Evolutionary conservation across 2,329 filamentous ascomycete genomes (phyloP).

Genomic region (Exserohilum turcica): DNA sequence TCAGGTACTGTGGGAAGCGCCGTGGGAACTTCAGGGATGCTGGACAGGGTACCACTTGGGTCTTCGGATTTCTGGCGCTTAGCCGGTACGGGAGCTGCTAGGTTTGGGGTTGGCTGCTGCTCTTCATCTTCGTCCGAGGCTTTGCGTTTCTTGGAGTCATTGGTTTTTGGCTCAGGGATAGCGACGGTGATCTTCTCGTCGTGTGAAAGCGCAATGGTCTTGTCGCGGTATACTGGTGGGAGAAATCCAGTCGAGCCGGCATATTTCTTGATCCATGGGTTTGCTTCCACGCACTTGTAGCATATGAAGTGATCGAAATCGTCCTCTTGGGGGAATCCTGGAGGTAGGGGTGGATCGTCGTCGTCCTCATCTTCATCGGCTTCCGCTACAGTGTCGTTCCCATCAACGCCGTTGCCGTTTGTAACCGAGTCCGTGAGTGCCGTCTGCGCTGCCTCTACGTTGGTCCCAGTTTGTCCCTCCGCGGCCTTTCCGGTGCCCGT

Average conservation of each 20-base stretch:
- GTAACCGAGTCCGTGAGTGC: constrained; percentile 24
- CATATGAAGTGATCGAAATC: constrained; percentile 90
- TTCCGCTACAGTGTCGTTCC: constrained; percentile 49
- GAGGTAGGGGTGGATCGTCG: constrained; percentile 70
- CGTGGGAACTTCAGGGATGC: constrained; percentile 44
- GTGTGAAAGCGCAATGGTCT: constrained; percentile 23
- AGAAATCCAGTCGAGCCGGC: constrained; percentile 81
- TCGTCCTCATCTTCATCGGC: constrained; percentile 60
- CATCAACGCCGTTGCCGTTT: constrained; percentile 33
- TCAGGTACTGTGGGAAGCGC: constrained; percentile 37
- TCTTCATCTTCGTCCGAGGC: constrained; percentile 49
- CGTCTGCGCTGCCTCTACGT: constrained; percentile 14
- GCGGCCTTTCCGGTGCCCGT: constrained; percentile 14
- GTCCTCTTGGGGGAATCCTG: constrained; percentile 86
- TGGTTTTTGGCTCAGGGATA: constrained; percentile 26
- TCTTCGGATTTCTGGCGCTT: constrained; percentile 48
- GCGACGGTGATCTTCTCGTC: constrained; percentile 4
- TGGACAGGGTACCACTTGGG: constrained; percentile 28
- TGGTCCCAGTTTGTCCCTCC: constrained; percentile 5
- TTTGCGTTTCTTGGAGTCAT: constrained; percentile 53
- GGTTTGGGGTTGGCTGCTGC: constrained; percentile 18
- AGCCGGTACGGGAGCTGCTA: constrained; percentile 23
- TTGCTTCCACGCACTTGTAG: constrained; percentile 87
- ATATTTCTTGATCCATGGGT: constrained; percentile 91
- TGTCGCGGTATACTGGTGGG: constrained; percentile 65